Conservation (phyloP, 164 flowering plant genomes). For the Aristolochia fimbriata region DNA sequence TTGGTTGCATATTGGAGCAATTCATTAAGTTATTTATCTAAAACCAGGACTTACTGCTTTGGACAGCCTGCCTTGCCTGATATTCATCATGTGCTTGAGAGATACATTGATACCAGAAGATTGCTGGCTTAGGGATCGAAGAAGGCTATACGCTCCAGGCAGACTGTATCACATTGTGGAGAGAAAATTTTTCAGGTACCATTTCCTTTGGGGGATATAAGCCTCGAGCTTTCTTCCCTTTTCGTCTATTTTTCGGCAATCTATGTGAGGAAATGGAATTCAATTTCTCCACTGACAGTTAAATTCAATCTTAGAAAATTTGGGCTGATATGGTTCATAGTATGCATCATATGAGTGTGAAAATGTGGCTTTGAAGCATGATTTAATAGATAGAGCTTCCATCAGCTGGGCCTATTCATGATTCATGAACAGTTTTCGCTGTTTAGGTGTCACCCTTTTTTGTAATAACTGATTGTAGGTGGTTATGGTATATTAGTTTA, state of each 20-base stretch:
- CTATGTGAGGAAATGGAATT: background rate
- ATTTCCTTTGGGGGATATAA: background rate
- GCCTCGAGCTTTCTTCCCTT: background rate
- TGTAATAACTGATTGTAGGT: no score
- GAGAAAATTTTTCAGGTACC: slow-evolving; percentile 88
- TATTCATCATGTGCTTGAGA: slow-evolving; percentile 72
- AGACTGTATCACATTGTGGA: slow-evolving; percentile 94
- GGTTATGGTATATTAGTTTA: no score
- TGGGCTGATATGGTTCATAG: no score
- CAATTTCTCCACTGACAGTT: no score
- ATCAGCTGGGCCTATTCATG: no score
- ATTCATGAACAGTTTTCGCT: no score
- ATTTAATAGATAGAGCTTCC: no score
- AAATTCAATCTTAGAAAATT: no score
- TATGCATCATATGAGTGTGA: no score
- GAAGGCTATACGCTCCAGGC: slow-evolving; percentile 95
- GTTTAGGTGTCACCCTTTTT: no score
- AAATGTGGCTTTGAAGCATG: no score
- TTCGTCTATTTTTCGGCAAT: background rate
- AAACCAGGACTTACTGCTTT: slow-evolving; percentile 59
- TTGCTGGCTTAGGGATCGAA: slow-evolving; percentile 76
- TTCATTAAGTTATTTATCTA: slow-evolving; percentile 25
- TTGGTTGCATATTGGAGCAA: no score
- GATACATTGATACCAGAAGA: slow-evolving; percentile 88
- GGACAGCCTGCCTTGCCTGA: slow-evolving; percentile 94